Conservation (phyloP, 1,139 yeast genomes). For the Lizanozyma gosingica region DNA sequence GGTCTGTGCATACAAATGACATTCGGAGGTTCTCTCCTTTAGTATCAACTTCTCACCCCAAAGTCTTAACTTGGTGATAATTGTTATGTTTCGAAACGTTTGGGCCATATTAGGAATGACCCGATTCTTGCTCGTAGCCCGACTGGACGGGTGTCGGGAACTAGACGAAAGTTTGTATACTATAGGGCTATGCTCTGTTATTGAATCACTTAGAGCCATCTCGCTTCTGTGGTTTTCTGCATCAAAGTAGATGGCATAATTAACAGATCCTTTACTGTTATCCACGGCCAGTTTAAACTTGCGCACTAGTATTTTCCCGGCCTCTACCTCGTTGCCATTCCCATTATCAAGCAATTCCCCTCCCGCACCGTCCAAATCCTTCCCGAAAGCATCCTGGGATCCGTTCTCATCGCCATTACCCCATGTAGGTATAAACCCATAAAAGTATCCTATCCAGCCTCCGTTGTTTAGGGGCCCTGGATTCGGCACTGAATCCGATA, state of each 20-base stretch:
- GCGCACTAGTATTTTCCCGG: background rate
- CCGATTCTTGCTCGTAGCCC: background rate
- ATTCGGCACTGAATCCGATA: background rate
- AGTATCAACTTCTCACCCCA: background rate
- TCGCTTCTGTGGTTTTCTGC: background rate
- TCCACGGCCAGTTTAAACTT: background rate
- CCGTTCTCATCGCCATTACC: background rate
- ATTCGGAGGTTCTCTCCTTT: constrained; percentile 5
- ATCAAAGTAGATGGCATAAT: background rate
- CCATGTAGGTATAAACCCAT: background rate
- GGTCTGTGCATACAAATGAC: constrained; percentile 23
- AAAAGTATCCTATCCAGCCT: background rate
- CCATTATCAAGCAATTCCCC: too few species aligned
- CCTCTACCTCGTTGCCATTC: background rate
- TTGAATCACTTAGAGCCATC: background rate
- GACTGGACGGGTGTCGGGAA: background rate
- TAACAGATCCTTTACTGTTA: background rate
- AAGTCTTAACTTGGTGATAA: background rate
- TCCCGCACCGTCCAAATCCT: background rate
- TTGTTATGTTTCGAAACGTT: background rate
- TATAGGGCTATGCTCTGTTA: background rate
- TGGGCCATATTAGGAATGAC: background rate
- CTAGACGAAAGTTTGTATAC: background rate
- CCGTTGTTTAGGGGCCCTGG: background rate
- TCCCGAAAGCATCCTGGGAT: background rate